Evolutionary conservation across 192 early-diverging fungal species (phyloP), one percentile per base, ranked within the genome.

Genomic region (Powellomyces hirtus): DNA sequence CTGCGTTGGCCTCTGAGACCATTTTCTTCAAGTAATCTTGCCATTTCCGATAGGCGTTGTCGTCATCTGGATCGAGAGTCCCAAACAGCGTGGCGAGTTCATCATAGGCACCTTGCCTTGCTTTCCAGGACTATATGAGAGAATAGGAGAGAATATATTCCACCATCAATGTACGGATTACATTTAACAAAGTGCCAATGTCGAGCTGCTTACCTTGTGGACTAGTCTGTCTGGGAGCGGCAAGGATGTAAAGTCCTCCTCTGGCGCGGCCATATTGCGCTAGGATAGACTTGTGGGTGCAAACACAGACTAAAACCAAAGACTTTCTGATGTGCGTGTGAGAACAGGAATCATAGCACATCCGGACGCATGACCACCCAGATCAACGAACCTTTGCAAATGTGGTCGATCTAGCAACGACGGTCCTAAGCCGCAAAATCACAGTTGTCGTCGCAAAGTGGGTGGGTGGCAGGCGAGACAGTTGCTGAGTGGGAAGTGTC

Each of bases 81-180:
- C 80, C 80, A 34, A 96, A 89, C 38, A 88, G 68, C 50, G 86
- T 86, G 20, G 85, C 79, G 18, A 96, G 76, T 52, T 94, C 90
- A 30, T 88, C 87, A 72, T 94, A 98, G 6, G 89, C 96, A 42
- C 76, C 83, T 49, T 89, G 76, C 55, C 96, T 89, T 33, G 91
- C 95, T 75, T 98, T 97, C 96, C 96, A 98, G 36, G 86, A 77
- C 96, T 96, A 33, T 10, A 22, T 51, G 50, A 55, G 34, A 27
- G n/a, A 66, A 50, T 34, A 29, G 24, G 3, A 31, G 38, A n/a
- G 20, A 5, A n/a, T n/a, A n/a, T 33, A 13, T 45, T 45, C 26
- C 53, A 40, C 33, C 49, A 10, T 24, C 38, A 31, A n/a, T 24
- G 29, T 31, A 10, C 61, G 60, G 27, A 53, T 62, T 44, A 71